Conservation (phyloP, 352 stramenopile genomes). For the Achlya hypogyna region DNA sequence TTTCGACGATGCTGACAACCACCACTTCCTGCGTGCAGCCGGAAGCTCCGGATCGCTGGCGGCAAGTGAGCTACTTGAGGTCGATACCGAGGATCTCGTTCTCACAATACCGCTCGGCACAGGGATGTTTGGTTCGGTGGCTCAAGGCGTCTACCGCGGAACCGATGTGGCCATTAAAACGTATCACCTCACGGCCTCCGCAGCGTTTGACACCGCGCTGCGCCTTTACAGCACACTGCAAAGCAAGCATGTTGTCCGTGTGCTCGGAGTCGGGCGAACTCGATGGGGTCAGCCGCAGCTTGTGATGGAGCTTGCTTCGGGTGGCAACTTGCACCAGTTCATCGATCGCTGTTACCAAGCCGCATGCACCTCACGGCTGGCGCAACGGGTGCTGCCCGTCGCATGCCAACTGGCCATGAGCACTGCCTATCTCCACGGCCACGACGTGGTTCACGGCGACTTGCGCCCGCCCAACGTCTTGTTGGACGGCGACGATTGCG, state of each 20-base stretch:
- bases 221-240: neutral
- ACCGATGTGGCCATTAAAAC: neutral
- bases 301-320: neutral
- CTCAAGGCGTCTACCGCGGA: neutral
- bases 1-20: neutral
- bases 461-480: neutral
- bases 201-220: neutral
- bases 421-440: neutral
- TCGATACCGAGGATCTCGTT: neutral
- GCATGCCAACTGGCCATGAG: neutral
- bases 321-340: neutral
- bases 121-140: neutral
- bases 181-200: neutral
- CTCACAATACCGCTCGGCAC: neutral
- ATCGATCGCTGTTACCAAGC: neutral
- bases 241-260: neutral
- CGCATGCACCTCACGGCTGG: neutral
- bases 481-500: neutral
- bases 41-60: too few species aligned
- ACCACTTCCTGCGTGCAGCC: too few species aligned
- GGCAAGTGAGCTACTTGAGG: neutral
- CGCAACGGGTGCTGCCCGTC: neutral
- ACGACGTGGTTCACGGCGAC: neutral
- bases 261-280: neutral
- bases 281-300: neutral